Conservation (phyloP, 139 green algal species). For the Microglena sp. region DNA sequence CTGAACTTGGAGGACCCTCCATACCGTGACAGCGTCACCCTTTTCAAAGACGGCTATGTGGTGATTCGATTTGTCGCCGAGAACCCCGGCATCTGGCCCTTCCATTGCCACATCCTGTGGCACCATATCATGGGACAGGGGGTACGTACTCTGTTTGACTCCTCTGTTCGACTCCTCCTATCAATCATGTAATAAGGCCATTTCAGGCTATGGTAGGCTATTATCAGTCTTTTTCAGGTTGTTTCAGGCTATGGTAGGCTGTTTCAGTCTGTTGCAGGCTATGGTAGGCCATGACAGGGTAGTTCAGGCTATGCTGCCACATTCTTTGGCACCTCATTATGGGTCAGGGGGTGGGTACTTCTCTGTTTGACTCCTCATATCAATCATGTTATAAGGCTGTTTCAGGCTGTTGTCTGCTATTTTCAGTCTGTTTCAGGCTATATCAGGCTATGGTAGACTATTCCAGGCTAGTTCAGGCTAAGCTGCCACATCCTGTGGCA, state of each 20-base stretch:
- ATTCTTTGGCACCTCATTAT: constrained; percentile 49
- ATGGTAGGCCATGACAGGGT: too few relatives aligned
- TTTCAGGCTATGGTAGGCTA: neutral
- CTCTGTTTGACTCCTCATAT: neutral
- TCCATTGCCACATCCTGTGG: constrained; percentile 55
- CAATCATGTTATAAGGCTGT: neutral
- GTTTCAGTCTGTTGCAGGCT: too few relatives aligned
- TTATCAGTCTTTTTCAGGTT: neutral
- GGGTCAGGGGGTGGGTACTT: constrained; percentile 30
- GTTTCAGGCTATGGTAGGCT: neutral
- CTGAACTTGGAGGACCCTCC: constrained; percentile 12
- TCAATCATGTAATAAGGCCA: neutral
- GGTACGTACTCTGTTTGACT: constrained; percentile 5
- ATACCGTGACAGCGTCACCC: constrained; percentile 30
- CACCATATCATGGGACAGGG: constrained; percentile 53
- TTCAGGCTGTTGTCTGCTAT: neutral
- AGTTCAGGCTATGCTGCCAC: too few relatives aligned
- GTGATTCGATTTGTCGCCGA: constrained; percentile 28
- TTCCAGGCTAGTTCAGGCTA: too few relatives aligned
- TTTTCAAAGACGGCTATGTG: constrained; percentile 26
- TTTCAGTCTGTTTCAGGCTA: neutral
- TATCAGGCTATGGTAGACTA: neutral
- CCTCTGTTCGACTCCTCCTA: neutral
- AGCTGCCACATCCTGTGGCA: constrained; percentile 58
- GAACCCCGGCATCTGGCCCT: constrained; percentile 42